These are phyloP conservation scores for Cutaneotrichosporon arboriforme DNA, from an alignment of 1,284 basidiomycete genomes.

Conservation along the genomic window DNA sequence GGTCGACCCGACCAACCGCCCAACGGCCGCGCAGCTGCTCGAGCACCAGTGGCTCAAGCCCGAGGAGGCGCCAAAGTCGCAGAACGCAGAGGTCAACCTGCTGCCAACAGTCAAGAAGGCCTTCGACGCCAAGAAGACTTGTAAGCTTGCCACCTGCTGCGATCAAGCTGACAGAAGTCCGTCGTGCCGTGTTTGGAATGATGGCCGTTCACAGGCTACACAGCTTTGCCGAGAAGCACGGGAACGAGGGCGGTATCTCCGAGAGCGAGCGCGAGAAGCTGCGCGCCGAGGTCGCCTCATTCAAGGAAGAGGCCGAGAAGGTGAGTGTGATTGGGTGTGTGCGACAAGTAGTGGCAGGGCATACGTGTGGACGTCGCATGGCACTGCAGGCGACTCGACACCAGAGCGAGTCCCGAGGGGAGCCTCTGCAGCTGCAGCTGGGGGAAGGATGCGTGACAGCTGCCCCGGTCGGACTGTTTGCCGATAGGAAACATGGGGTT, in stretches of 20 bases:
- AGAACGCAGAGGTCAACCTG: slow-evolving; percentile 64
- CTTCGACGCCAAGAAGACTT: slow-evolving; percentile 79
- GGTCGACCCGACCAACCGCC: slow-evolving; percentile 68
- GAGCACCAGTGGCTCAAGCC: slow-evolving; percentile 68
- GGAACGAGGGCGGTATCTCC: slow-evolving; percentile 51
- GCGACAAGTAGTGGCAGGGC: neutral
- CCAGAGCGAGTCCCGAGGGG: too few species aligned
- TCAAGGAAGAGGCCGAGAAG: slow-evolving; percentile 75
- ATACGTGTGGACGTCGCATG: neutral
- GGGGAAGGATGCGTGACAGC: too few species aligned
- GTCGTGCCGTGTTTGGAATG: slow-evolving; percentile 77
- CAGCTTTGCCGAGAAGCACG: slow-evolving; percentile 36
- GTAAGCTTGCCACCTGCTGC: slow-evolving; percentile 51
- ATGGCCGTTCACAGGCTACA: slow-evolving; percentile 74
- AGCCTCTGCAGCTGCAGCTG: too few species aligned
- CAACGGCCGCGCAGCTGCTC: slow-evolving; percentile 67
- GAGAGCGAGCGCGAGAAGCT: slow-evolving; percentile 54
- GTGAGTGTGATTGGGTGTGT: slow-evolving; percentile 37
- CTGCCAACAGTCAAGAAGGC: slow-evolving; percentile 80
- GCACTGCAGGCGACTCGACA: too few species aligned
- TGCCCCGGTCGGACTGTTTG: too few species aligned
- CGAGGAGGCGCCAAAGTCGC: slow-evolving; percentile 49
- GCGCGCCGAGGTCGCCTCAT: slow-evolving; percentile 60
- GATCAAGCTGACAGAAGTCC: slow-evolving; percentile 54
- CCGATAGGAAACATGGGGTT: too few species aligned